Evolutionary conservation across 805 yeast species (phyloP).

Genomic region (Candida lessepsii): DNA sequence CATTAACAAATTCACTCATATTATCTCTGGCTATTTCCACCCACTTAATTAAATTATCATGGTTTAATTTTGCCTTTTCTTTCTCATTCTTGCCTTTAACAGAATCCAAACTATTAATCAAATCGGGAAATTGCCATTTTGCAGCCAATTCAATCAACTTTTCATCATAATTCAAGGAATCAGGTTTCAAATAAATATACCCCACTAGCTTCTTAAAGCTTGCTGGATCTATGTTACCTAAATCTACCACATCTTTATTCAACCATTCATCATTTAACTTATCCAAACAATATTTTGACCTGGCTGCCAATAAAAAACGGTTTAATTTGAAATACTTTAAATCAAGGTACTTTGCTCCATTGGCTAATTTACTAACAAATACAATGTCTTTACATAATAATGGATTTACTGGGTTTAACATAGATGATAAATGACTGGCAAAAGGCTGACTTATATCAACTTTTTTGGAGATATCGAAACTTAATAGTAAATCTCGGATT

Average conservation of each 20-base stretch:
- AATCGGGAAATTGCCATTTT: slow-evolving; percentile 30
- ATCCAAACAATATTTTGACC: slow-evolving; percentile 25
- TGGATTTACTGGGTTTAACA: slow-evolving; percentile 27
- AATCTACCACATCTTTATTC: slow-evolving; percentile 7
- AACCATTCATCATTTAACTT: slow-evolving; percentile 19
- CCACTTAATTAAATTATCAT: slow-evolving; percentile 29
- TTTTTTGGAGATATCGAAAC: slow-evolving; percentile 65
- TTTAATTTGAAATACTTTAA: slow-evolving; percentile 21
- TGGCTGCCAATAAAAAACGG: slow-evolving; percentile 35
- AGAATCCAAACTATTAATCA: slow-evolving; percentile 30
- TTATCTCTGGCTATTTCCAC: slow-evolving; percentile 36
- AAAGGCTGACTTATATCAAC: slow-evolving; percentile 70
- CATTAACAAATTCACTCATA: slow-evolving; percentile 27
- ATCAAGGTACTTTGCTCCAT: slow-evolving; percentile 16
- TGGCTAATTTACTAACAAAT: slow-evolving; percentile 22
- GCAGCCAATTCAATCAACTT: slow-evolving; percentile 17
- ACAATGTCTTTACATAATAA: slow-evolving; percentile 33
- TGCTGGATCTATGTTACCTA: slow-evolving; percentile 20
- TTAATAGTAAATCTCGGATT: slow-evolving; percentile 56
- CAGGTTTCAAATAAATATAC: slow-evolving; percentile 33
- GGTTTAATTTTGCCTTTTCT: slow-evolving; percentile 28
- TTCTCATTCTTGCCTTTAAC: slow-evolving; percentile 17
- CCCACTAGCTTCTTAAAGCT: slow-evolving; percentile 26
- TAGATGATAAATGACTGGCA: slow-evolving; percentile 62
- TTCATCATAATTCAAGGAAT: slow-evolving; percentile 23